Evolutionary conservation across 2,329 filamentous ascomycete genomes (phyloP).

Genomic region (Akanthomyces lecanii): DNA sequence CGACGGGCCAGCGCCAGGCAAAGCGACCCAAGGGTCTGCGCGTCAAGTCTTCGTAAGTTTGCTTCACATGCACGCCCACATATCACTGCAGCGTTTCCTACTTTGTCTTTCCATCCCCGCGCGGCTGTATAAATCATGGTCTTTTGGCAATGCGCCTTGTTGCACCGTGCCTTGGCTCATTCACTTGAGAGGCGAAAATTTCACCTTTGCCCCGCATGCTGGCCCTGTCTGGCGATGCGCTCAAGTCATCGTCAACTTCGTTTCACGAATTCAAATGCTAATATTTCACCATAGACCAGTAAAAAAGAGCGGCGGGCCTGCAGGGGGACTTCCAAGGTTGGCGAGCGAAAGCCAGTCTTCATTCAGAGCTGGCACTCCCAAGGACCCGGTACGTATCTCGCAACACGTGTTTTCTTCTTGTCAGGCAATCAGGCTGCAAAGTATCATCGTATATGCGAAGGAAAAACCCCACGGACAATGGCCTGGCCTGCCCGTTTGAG

Average conservation of each 20-base stretch:
- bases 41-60: conserved; percentile 65
- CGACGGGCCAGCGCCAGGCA: conserved; percentile 48
- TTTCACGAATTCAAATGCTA: neutral
- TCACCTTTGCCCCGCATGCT: conserved; percentile 9
- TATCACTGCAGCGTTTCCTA: neutral
- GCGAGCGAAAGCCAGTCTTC: conserved; percentile 62
- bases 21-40: conserved; percentile 61
- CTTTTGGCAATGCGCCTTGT: neutral
- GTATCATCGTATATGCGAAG: neutral
- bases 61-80: neutral
- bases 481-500: neutral
- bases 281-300: conserved; percentile 48
- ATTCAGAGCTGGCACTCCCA: conserved; percentile 50
- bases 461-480: neutral
- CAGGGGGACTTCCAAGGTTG: conserved; percentile 63
- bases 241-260: neutral
- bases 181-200: conserved; percentile 6
- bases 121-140: neutral
- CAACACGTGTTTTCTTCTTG: neutral
- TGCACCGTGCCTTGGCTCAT: neutral
- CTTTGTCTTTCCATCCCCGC: neutral
- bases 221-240: neutral
- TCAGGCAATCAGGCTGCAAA: neutral
- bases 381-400: conserved; percentile 48
- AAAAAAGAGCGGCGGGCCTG: conserved; percentile 68